Percentiles rank a stretch among this genome's conserved stretches.
Evolutionary conservation across 176 grass and related monocot genomes (phyloP).

Genomic region (Leersia perrieri): DNA sequence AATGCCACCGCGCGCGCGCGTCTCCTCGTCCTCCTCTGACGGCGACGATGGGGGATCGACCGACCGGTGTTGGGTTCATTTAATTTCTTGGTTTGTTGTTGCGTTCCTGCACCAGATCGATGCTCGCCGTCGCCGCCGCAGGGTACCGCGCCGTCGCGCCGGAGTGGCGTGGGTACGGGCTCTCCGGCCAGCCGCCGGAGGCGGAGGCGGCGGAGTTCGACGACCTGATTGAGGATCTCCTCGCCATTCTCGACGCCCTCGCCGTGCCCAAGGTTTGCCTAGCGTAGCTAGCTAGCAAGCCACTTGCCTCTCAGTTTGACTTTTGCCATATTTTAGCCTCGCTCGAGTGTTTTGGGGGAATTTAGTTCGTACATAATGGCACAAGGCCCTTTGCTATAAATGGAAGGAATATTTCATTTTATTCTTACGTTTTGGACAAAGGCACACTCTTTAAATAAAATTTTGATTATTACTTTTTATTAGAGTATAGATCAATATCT

Average conservation of each 20-base stretch:
- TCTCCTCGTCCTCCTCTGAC: no score
- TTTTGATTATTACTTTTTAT: no score
- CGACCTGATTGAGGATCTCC: conserved; percentile 44
- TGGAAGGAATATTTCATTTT: not conserved
- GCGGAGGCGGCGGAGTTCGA: conserved; percentile 25
- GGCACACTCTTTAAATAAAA: no score
- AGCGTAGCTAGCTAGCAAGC: no score
- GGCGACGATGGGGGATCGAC: no score
- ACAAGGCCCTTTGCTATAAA: not conserved
- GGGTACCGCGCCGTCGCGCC: conserved; percentile 65
- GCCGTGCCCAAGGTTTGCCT: not conserved
- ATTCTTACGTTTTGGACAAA: no score
- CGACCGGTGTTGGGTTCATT: no score
- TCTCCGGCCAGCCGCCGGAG: conserved; percentile 57
- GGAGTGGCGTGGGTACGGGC: conserved; percentile 57
- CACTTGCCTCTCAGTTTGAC: no score
- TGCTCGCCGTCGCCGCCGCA: conserved; percentile 52
- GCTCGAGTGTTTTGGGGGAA: not conserved
- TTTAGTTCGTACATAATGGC: no score
- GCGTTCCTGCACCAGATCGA: conserved; percentile 55
- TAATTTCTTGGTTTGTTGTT: no score
- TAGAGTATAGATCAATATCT: no score
- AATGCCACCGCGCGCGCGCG: no score
- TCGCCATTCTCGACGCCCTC: conserved; percentile 42
- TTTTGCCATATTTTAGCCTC: not conserved